Conservation (phyloP, 1,284 basidiomycete species). For the Ceratobasidium sp. region DNA sequence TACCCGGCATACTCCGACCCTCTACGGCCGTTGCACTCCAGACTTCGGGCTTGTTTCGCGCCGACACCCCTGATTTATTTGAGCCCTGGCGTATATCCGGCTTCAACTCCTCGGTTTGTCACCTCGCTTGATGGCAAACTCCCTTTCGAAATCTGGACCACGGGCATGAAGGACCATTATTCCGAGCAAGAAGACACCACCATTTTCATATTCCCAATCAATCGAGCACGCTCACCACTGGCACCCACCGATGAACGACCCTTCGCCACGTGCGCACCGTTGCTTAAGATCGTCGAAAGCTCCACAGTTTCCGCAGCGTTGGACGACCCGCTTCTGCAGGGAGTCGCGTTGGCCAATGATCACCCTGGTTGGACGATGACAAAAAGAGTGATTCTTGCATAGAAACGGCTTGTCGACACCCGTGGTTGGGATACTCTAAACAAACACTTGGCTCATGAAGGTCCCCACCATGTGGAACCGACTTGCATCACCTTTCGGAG, state of each 20-base stretch:
- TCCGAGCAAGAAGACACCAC: not conserved
- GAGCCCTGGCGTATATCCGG: too few relatives aligned
- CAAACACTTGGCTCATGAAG: not conserved
- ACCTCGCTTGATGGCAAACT: not conserved
- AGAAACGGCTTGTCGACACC: not conserved
- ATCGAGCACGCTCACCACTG: not conserved
- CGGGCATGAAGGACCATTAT: not conserved
- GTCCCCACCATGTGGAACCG: not conserved
- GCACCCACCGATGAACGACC: not conserved
- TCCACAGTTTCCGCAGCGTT: not conserved
- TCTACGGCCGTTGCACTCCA: too few relatives aligned
- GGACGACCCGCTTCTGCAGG: not conserved
- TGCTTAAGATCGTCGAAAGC: not conserved
- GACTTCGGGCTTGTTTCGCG: too few relatives aligned
- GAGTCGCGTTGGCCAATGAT: not conserved
- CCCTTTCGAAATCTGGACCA: not conserved
- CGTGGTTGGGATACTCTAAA: not conserved
- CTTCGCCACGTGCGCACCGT: not conserved
- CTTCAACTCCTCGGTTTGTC: not conserved
- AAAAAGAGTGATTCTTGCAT: not conserved
- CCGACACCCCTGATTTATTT: too few relatives aligned
- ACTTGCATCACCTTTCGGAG: not conserved
- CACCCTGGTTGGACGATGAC: not conserved
- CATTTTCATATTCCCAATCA: not conserved
- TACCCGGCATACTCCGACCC: too few relatives aligned